These are phyloP conservation scores for Cladosporium sp. DNA, from an alignment of 2,329 filamentous ascomycete species.

Conservation along the genomic window DNA sequence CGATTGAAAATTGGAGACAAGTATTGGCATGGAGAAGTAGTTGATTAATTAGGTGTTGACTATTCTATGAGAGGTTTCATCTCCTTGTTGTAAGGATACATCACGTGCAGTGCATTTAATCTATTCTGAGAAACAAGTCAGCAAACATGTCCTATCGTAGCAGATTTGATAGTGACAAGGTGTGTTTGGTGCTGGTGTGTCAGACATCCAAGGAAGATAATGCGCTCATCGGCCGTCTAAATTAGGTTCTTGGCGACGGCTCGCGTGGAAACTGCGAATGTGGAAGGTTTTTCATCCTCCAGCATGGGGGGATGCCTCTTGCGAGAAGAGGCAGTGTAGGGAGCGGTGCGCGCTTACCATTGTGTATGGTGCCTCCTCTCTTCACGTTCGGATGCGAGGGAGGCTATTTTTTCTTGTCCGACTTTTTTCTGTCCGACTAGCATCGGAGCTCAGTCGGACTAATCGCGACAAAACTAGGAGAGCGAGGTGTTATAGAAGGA, in stretches of 20 bases:
- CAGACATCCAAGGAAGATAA: conserved; percentile 40
- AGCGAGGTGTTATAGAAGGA: not conserved
- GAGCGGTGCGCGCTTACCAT: conserved; percentile 20
- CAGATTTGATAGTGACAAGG: conserved; percentile 18
- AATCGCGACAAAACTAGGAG: not conserved
- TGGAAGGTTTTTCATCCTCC: conserved; percentile 56
- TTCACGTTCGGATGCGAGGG: not conserved
- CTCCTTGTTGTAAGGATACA: not conserved
- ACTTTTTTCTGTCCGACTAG: not conserved
- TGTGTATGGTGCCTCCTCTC: conserved; percentile 21
- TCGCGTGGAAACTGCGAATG: conserved; percentile 87
- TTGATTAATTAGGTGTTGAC: not conserved
- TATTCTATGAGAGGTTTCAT: not conserved
- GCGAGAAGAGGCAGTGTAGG: conserved; percentile 11
- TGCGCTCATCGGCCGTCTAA: conserved; percentile 35
- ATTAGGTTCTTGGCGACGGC: conserved; percentile 45
- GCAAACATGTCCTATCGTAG: conserved; percentile 19
- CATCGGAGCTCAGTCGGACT: not conserved
- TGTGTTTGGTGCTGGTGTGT: conserved; percentile 23
- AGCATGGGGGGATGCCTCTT: conserved; percentile 22
- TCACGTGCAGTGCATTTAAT: not conserved
- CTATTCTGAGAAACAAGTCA: conserved; percentile 11
- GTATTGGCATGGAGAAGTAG: not conserved
- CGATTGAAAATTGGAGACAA: not conserved
- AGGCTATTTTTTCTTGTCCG: conserved; percentile 1